phyloP scores from a whole-genome alignment of 1,284 basidiomycete species.

The Puccinia novopanici region DNA sequence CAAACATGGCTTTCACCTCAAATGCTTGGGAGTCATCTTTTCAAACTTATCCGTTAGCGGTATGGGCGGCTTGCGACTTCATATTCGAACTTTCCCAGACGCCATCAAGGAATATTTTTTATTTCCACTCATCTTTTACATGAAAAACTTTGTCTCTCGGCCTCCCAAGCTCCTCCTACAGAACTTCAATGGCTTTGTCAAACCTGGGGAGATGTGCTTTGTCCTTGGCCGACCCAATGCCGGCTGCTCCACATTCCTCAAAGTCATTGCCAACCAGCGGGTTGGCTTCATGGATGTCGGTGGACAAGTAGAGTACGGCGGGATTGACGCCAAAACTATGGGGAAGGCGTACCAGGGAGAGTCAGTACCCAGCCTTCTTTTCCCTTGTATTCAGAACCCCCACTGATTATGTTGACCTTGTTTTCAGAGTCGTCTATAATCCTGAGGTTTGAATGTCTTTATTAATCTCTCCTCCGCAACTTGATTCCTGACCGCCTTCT shows the following conservation, averaged over 20 bases:
- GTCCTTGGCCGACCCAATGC: constrained; percentile 81
- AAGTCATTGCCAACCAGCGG: constrained; percentile 70
- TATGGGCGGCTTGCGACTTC: constrained; percentile 65
- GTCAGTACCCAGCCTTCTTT: constrained; percentile 10
- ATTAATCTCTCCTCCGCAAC: background rate
- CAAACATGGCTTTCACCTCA: constrained; percentile 35
- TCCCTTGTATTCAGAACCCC: background rate
- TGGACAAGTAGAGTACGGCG: constrained; percentile 71
- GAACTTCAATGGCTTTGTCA: constrained; percentile 51
- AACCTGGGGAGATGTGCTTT: constrained; percentile 67
- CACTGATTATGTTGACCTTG: background rate
- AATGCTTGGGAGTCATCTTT: constrained; percentile 70
- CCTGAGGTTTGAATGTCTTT: constrained; percentile 21
- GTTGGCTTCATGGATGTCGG: constrained; percentile 67
- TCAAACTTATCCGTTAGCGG: constrained; percentile 73
- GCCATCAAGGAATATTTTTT: constrained; percentile 60
- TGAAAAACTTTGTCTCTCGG: constrained; percentile 50
- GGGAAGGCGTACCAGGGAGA: constrained; percentile 45
- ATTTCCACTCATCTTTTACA: constrained; percentile 52
- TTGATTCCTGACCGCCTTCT: constrained; percentile 34
- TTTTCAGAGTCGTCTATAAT: constrained; percentile 39
- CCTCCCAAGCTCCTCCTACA: constrained; percentile 57
- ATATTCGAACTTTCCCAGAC: constrained; percentile 62
- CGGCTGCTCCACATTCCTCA: constrained; percentile 74
- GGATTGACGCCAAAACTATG: constrained; percentile 60